Conservation (phyloP, 2,329 filamentous ascomycete genomes). For the Dendrostoma leiphaemia region DNA sequence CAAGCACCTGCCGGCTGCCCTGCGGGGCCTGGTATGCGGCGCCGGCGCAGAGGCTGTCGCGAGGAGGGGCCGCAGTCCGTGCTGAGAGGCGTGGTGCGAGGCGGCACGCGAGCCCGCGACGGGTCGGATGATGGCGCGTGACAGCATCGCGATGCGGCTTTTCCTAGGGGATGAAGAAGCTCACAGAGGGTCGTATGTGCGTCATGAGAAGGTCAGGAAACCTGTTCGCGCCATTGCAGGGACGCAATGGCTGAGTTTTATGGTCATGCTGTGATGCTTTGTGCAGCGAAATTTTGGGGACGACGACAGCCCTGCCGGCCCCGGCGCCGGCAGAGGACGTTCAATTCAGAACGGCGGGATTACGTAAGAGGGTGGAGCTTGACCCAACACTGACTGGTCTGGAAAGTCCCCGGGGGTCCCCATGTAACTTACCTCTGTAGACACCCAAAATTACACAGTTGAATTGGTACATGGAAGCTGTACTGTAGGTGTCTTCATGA, state of each 20-base stretch:
- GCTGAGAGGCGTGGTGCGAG: not conserved
- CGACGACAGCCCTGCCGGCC: too few species aligned
- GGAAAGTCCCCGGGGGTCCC: too few species aligned
- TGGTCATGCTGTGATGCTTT: conserved; percentile 13
- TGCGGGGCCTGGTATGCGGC: not conserved
- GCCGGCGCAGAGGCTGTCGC: not conserved
- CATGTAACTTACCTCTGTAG: too few species aligned
- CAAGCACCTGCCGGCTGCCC: too few species aligned
- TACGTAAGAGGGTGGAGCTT: not conserved
- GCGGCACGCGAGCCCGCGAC: conserved; percentile 10
- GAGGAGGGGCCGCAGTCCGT: not conserved
- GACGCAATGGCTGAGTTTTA: conserved; percentile 9
- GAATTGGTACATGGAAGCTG: too few species aligned
- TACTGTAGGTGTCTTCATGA: too few species aligned
- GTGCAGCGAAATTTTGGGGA: conserved; percentile 18
- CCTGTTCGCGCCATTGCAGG: conserved; percentile 10
- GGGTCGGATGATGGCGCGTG: conserved; percentile 12
- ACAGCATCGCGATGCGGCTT: conserved; percentile 4
- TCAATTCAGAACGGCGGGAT: not conserved
- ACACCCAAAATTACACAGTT: too few species aligned
- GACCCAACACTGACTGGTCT: not conserved
- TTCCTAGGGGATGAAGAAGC: not conserved
- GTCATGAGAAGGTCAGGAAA: conserved; percentile 13
- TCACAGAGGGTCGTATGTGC: not conserved
- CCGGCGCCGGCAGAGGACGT: not conserved